Base-by-base conservation (phyloP, 2,329 filamentous ascomycete genomes). In the Aspergillus sp. region DNA sequence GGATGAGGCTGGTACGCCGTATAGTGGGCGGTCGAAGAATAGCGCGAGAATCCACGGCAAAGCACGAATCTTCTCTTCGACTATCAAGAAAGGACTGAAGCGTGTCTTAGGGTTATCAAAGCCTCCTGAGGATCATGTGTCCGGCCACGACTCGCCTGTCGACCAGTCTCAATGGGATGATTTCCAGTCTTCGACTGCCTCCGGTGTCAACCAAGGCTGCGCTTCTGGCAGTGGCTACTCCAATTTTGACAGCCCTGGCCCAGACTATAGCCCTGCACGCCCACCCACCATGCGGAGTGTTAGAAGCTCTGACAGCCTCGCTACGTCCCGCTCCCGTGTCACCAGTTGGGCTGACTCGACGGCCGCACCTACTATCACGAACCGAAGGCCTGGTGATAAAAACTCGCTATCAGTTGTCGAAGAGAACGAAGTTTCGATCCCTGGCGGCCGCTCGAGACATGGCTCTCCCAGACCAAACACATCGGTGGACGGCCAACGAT, bases 331-430 rank as follows among this genome's bases (percentile, higher is more conserved):
- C 30, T 74, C 72, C 30, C 68, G 72, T 29, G 69, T 72, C n/a
- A 73, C 70, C 9, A 75, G 72, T 52, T 74, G 72, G 72, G 67
- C 72, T 33, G 63, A 74, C 50, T 73, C 72, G 3, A 73, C 67
- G 2, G 61, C 61, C n/a, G 60, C 62, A 40, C 68, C 68, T 47
- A 73, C 70, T 4, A 54, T 70, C 29, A 52, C 55, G n/a, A 60
- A 61, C 7, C 58, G 62, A 26, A 64, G 58, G 19, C 48, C 57
- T 29, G 57, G 60, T 4, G 62, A 66, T 38, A 58, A 59, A 8
- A 66, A 68, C 46, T 61, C 64, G 7, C 53, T 74, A 26, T 71
- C 69, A 8, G 64, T 73, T 33, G 72, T 74, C 29, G 59, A 71
- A 43, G 72, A 74, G 47, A 59, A 68, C 48, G 64, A 59, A 2